Evolutionary conservation across 1,139 yeast genomes (phyloP).

Genomic region (Diutina pseudorugosa): DNA sequence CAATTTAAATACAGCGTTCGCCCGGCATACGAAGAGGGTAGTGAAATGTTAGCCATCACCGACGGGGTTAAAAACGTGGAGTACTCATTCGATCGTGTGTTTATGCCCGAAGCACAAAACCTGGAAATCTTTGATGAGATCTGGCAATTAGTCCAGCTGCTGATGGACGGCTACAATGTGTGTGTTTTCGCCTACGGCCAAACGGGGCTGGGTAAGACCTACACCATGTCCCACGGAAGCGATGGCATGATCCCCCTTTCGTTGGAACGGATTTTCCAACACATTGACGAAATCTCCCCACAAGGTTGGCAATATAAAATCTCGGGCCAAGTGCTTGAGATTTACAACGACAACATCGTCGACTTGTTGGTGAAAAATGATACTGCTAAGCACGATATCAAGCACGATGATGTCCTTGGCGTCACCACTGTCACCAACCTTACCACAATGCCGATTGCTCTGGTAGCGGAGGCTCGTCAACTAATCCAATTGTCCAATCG

Average conservation of each 20-base stretch:
- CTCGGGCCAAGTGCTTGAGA: conserved; percentile 75
- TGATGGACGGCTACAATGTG: conserved; percentile 82
- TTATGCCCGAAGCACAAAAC: conserved; percentile 43
- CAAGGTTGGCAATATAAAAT: conserved; percentile 59
- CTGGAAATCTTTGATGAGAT: conserved; percentile 67
- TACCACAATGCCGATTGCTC: conserved; percentile 34
- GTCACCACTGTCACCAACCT: conserved; percentile 53
- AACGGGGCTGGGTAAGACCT: conserved; percentile 94
- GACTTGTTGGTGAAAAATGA: conserved; percentile 32
- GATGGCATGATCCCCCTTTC: conserved; percentile 84
- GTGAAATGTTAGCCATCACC: background rate
- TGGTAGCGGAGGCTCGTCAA: conserved; percentile 34
- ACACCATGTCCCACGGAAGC: conserved; percentile 63
- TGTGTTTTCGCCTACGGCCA: conserved; percentile 97
- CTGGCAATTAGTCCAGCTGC: conserved; percentile 78
- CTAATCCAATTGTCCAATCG: conserved; percentile 36
- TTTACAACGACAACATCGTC: conserved; percentile 70
- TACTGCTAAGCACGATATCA: conserved; percentile 41
- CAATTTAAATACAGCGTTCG: background rate
- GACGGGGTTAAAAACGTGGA: background rate
- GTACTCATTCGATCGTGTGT: conserved; percentile 59
- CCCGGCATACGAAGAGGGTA: background rate
- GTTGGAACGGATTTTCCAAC: conserved; percentile 55
- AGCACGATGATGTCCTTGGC: conserved; percentile 47
- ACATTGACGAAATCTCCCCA: conserved; percentile 34